Base-by-base conservation (phyloP, 768 basidiomycete genomes). In the Leccinum boreale region DNA sequence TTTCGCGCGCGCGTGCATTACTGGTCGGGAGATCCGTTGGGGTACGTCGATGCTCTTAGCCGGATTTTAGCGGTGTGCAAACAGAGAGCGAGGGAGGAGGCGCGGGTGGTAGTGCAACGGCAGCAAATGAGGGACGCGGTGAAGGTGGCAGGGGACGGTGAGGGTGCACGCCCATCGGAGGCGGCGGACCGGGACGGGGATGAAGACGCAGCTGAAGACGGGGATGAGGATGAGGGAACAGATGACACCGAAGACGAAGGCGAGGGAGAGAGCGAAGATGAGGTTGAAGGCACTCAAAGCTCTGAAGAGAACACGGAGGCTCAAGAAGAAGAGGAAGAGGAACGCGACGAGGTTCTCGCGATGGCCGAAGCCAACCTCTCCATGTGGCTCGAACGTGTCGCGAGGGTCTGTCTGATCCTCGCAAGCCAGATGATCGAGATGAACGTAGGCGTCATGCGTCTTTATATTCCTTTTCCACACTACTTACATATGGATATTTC, bases 361-460 rank as follows among this genome's bases (percentile, higher is more conserved):
- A 63, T 74, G 3, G 69, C 69, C 17, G 67, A 71, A 49, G 66
- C 70, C 31, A 73, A 72, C 31, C 69, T 78, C 19, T 77, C 79
- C 52, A 92, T 92, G 90, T 94, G 91, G 91, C 85, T 85, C 58
- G 91, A 94, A 70, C 83, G 91, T 56, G 85, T 85, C 4, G 82
- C 87, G 15, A 77, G 92, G 50, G 74, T 93, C n/a, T 84, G 80
- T 54, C 69, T 94, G 55, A 91, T 92, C 59, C 80, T 92, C 49
- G 90, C 90, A 2, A 88, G 87, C 35, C 90, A 93, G 72, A 73
- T 93, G 66, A 76, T 90, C 53, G 92, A 94, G 72, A 90, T 92
- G 85, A 90, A 90, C 78, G 90, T 88, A 48, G 21, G 74, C 56
- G 3, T 10, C 36, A 19, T n/a, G 21, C 45, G 17, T 31, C 11